Evolutionary conservation across 208 protist species (phyloP), one percentile per base, ranked within the genome.

Genomic region (Cochliopodium minus): DNA sequence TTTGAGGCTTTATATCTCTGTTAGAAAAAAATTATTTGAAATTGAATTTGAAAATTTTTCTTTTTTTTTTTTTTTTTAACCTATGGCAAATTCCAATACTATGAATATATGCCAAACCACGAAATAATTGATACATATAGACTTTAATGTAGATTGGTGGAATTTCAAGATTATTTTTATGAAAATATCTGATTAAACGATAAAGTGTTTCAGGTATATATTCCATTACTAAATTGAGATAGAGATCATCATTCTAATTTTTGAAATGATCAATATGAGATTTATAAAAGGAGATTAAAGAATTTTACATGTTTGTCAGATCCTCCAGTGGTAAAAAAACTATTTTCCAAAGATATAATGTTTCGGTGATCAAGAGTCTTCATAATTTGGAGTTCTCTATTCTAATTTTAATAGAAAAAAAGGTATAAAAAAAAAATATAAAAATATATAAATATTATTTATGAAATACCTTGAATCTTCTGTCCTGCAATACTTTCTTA

Each of bases 151-250:
- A 77, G 29, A 93, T 57, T 7, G 82, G 40, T 10, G 88, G 89
- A 48, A 96, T 69, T 15, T 42, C 45, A 49, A 78, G 53, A 57
- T 90, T 82, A 29, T 71, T 71, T 36, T 88, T 90, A 51, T 75
- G 79, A 69, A 88, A 95, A 57, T 86, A 69, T 35, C 79, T 66
- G n/a, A 81, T 73, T 17, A 95, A 60, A n/a, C 74, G 67, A 56
- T 87, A 83, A 3, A 98, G 67, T 51, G 95, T 96, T 33, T 92
- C 75, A 1, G 95, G 95, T 0, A 98, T 67, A 73, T 92, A 99
- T 55, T 96, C 89, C 71, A 98, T 82, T 11, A 99, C 92, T 17
- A 99, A 72, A 73, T 98, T 92, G 4, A 99, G 73, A 62, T 96
- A 98, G 13, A 92, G 57, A 53, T 95, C 89, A 25, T 92, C 80